A percentile compares a stretch with the other conserved stretches of the same genome.
Conservation (phyloP, 768 basidiomycete genomes). For the Phlebiopsis gigantea region DNA sequence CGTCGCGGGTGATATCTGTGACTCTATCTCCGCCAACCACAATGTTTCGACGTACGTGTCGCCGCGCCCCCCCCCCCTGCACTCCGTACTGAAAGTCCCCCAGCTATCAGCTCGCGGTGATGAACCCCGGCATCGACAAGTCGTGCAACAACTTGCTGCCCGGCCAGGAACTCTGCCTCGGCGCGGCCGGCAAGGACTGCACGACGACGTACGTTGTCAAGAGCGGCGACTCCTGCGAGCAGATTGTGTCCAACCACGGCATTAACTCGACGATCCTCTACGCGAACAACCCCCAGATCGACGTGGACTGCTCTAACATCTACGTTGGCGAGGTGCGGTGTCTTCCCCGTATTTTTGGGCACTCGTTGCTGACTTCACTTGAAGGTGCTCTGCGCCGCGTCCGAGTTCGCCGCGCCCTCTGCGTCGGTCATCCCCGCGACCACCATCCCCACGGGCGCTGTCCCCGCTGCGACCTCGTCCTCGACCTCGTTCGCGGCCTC, state of each 20-base stretch:
- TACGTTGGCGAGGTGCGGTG: slow-evolving; percentile 68
- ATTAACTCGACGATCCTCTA: slow-evolving; percentile 51
- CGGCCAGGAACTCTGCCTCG: slow-evolving; percentile 56
- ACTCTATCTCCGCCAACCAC: slow-evolving; percentile 55
- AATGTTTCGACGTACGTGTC: slow-evolving; percentile 56
- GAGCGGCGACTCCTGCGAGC: slow-evolving; percentile 52
- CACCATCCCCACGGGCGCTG: slow-evolving; percentile 20
- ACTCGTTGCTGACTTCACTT: not conserved
- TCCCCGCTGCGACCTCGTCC: slow-evolving; percentile 14
- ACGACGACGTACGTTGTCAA: slow-evolving; percentile 50
- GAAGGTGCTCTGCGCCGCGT: slow-evolving; percentile 53
- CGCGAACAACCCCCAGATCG: slow-evolving; percentile 73
- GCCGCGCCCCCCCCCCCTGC: not conserved
- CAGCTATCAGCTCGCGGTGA: slow-evolving; percentile 70
- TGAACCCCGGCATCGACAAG: slow-evolving; percentile 51
- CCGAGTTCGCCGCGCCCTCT: slow-evolving; percentile 39
- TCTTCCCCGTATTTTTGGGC: not conserved
- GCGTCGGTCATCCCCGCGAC: slow-evolving; percentile 19
- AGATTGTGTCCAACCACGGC: slow-evolving; percentile 32
- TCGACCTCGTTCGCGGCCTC: slow-evolving; percentile 7
- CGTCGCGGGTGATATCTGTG: slow-evolving; percentile 54
- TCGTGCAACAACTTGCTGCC: slow-evolving; percentile 55
- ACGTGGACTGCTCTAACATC: slow-evolving; percentile 53
- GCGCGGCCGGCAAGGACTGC: slow-evolving; percentile 56
- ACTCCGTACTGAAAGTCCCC: not conserved